Evolutionary conservation across 306 rosid species (phyloP), one percentile per base, ranked within the genome.

Genomic region (Vicia sativa): DNA sequence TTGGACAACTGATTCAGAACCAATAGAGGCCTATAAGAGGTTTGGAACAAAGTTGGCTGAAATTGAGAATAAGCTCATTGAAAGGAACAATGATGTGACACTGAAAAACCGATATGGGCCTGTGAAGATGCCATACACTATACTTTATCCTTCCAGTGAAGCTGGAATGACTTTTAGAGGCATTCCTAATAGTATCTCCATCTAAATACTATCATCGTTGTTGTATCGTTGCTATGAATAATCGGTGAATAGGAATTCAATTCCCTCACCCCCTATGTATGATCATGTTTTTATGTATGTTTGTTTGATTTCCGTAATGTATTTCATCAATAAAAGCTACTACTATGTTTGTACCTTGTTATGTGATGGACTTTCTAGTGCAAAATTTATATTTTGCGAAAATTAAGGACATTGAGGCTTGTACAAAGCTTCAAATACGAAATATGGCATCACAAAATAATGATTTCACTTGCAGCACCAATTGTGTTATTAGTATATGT

Each of bases 171-270:
- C 95, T 15, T 78, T 67, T 35, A 79, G 83, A 74, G 96, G 96
- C 28, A 84, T 90, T 71, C 96, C 91, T n/a, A 90, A 87, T 15
- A 90, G 96, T 14, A 78, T 90, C 66, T 87, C 91, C 6, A 78
- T 78, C 59, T 78, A 25, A 78, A 59, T 5, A 3, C 11, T 1
- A 31, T 5, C 2, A 11, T 29, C 52, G 52, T 29, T 70, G 37
- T 62, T 29, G 18, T 29, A 3, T 56, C n/a, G 9, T 7, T 35
- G 10, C 29, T 69, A 25, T 10, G 16, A 76, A 77, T 53, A 76
- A 76, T 18, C 18, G 23, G 15, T 16, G 43, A 62, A 19, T 7
- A 44, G 53, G 71, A 62, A 44, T 43, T 6, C 14, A 49, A 13
- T 53, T 61, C 72, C 76, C 61, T 59, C n/a, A 2, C 6, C n/a